phyloP scores from a whole-genome alignment of 768 basidiomycete species.

The Trametes cubensis region DNA sequence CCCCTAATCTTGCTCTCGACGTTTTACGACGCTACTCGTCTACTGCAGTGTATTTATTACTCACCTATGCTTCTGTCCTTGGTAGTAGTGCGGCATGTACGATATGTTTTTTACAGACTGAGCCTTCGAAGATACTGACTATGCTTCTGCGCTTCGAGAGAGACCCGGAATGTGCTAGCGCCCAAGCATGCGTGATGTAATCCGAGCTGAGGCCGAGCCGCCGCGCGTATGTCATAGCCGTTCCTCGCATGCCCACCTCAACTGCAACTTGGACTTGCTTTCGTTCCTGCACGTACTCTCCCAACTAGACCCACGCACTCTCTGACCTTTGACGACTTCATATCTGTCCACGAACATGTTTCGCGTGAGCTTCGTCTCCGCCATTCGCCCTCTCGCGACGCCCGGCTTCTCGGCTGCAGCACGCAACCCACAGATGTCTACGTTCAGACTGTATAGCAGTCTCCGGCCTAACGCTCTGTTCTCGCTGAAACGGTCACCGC shows the following conservation, averaged over 20 bases:
- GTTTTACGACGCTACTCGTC: background rate
- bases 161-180: conserved; percentile 7
- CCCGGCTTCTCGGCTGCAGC: conserved; percentile 26
- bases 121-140: too few species aligned
- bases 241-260: background rate
- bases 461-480: conserved; percentile 36
- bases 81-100: conserved; percentile 10
- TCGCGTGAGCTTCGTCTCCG: conserved; percentile 29
- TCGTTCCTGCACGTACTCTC: conserved; percentile 1
- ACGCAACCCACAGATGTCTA: conserved; percentile 23
- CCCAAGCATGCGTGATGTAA: conserved; percentile 10
- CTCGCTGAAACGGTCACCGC: conserved; percentile 32
- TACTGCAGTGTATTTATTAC: conserved; percentile 9
- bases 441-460: conserved; percentile 37
- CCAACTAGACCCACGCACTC: background rate
- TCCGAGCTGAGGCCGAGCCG: conserved; percentile 2
- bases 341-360: conserved; percentile 26
- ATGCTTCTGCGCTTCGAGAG: conserved; percentile 4
- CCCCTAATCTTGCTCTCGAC: background rate
- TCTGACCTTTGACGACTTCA: conserved; percentile 1
- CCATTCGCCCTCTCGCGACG: conserved; percentile 28
- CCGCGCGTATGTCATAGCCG: conserved; percentile 19
- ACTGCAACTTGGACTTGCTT: background rate
- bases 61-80: conserved; percentile 15
- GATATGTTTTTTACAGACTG: background rate